Percentiles rank a stretch among this genome's conserved stretches.
Evolutionary conservation across 2,329 filamentous ascomycete genomes (phyloP).

Genomic region (Trichoderma semiorbis): DNA sequence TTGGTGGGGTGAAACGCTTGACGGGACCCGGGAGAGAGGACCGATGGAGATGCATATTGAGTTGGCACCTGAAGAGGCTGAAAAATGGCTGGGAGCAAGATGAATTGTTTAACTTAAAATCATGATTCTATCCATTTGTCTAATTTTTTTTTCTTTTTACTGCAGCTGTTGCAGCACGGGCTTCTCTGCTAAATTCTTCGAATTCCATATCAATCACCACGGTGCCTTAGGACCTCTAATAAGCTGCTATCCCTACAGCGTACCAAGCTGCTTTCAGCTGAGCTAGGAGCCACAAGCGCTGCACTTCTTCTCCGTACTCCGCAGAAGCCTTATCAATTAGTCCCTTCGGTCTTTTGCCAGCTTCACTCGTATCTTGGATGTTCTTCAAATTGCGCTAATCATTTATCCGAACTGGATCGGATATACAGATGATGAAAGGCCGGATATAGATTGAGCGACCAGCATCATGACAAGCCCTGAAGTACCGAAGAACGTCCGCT

Average conservation of each 20-base stretch:
- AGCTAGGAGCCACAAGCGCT: not conserved
- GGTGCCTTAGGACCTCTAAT: not conserved
- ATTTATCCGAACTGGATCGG: not conserved
- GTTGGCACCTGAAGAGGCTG: not conserved
- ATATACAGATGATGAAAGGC: not conserved
- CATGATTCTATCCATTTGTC: not conserved
- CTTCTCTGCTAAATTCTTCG: not conserved
- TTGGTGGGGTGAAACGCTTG: not conserved
- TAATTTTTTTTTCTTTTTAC: not conserved
- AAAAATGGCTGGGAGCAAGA: not conserved
- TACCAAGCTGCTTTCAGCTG: not conserved
- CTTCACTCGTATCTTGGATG: not conserved
- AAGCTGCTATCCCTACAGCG: not conserved
- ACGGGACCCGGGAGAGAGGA: not conserved
- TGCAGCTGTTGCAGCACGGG: not conserved
- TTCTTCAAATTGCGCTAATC: not conserved
- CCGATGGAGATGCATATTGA: not conserved
- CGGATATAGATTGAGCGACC: not conserved
- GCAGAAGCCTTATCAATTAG: not conserved
- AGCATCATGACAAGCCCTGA: not conserved
- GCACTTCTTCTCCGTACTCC: not conserved
- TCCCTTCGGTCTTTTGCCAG: not conserved
- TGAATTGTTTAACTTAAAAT: not conserved
- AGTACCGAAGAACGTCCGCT: not conserved
- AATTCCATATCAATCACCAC: not conserved